A percentile compares a stretch with the other conserved stretches of the same genome.
Evolutionary conservation across 805 yeast species (phyloP).

Genomic region (Kurtzmaniella fragi): DNA sequence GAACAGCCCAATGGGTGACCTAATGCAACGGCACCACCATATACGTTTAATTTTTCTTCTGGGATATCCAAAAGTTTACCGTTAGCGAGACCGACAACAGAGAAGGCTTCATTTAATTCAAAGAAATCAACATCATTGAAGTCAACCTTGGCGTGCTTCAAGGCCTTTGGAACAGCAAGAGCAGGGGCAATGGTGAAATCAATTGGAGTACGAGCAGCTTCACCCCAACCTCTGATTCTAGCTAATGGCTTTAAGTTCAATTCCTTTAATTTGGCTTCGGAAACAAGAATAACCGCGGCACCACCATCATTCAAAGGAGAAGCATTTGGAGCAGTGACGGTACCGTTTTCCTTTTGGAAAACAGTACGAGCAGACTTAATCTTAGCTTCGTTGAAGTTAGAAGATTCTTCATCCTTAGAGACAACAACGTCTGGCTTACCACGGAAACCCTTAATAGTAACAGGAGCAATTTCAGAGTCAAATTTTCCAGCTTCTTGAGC

Average conservation of each 20-base stretch:
- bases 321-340: constrained; percentile 96
- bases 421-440: constrained; percentile 78
- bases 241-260: constrained; percentile 86
- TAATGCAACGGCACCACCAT: constrained; percentile 94
- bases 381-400: constrained; percentile 71
- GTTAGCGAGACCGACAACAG: constrained; percentile 93
- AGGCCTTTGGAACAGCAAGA: constrained; percentile 92
- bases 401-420: constrained; percentile 76
- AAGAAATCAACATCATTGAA: constrained; percentile 75
- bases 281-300: constrained; percentile 87
- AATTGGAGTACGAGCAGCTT: constrained; percentile 92
- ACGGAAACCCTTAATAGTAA: constrained; percentile 84
- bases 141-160: constrained; percentile 68
- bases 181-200: constrained; percentile 97
- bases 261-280: constrained; percentile 80
- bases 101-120: constrained; percentile 97
- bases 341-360: constrained; percentile 89
- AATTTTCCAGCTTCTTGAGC: constrained; percentile 84
- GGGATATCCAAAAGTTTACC: constrained; percentile 63
- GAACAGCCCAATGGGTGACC: constrained; percentile 96
- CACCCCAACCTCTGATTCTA: constrained; percentile 91
- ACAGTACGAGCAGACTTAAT: constrained; percentile 86
- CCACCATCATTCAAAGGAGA: constrained; percentile 97
- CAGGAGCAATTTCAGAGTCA: constrained; percentile 74
- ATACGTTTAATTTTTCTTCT: constrained; percentile 68